phyloP scores from a whole-genome alignment of 2,329 filamentous ascomycete genomes.

The Cytospora schulzeri region DNA sequence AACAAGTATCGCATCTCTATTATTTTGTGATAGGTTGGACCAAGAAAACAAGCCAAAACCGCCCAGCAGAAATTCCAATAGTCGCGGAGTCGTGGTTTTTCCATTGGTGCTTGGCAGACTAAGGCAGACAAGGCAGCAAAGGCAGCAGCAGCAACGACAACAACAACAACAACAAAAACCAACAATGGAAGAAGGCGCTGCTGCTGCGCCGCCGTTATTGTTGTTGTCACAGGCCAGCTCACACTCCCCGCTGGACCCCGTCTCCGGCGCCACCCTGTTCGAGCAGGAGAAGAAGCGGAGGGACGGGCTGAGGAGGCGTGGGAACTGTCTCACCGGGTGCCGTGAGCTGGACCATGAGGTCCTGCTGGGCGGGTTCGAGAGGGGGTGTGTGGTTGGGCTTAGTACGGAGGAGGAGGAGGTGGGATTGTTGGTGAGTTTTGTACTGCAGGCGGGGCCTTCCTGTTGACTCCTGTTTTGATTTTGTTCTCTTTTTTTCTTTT shows the following conservation, averaged over 20 bases:
- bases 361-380: constrained; percentile 50
- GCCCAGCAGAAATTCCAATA: neutral
- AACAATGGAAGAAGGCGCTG: constrained; percentile 10
- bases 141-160: neutral
- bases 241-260: constrained; percentile 45
- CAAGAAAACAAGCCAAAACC: neutral
- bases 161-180: neutral
- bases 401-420: constrained; percentile 55
- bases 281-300: constrained; percentile 42
- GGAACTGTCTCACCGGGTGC: constrained; percentile 47
- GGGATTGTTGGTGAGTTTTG: constrained; percentile 46
- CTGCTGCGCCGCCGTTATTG: constrained; percentile 2
- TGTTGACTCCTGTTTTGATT: no score
- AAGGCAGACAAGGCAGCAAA: no score
- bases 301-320: constrained; percentile 35
- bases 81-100: neutral
- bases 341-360: constrained; percentile 51
- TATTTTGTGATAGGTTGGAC: neutral
- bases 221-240: constrained; percentile 49
- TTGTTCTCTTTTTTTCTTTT: constrained; percentile 31
- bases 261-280: constrained; percentile 47
- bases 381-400: constrained; percentile 56
- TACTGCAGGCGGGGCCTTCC: neutral
- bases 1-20: neutral
- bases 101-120: no score